Evolutionary conservation across 2,329 filamentous ascomycete species (phyloP).

Genomic region (Monosporascus sp.): DNA sequence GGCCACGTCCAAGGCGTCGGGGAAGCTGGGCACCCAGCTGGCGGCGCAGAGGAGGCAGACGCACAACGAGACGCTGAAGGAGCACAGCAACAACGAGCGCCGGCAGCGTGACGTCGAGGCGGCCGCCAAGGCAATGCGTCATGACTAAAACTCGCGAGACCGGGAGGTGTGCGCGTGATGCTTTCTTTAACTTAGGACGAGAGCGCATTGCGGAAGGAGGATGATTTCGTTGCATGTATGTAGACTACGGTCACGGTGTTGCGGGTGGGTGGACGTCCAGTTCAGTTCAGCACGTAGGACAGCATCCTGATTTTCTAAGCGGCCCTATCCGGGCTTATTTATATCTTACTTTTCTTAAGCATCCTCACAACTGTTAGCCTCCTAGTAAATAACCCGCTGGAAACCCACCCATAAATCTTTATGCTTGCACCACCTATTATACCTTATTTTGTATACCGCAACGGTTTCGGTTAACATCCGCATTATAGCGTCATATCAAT

Average conservation of each 20-base stretch:
- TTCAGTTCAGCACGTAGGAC: not conserved
- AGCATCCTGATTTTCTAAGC: not conserved
- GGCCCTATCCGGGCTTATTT: too few species aligned
- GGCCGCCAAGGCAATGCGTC: slow-evolving; percentile 49
- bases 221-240: not conserved
- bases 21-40: slow-evolving; percentile 67
- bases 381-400: too few species aligned
- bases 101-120: slow-evolving; percentile 63
- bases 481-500: too few species aligned
- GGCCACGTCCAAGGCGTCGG: slow-evolving; percentile 46
- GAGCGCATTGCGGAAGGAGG: too few species aligned
- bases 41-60: slow-evolving; percentile 73
- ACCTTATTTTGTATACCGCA: too few species aligned
- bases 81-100: slow-evolving; percentile 62
- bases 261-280: not conserved
- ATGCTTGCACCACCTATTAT: too few species aligned
- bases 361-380: too few species aligned
- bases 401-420: too few species aligned
- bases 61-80: slow-evolving; percentile 59
- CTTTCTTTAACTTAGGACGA: too few species aligned
- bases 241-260: too few species aligned
- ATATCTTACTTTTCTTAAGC: too few species aligned
- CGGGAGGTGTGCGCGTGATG: not conserved
- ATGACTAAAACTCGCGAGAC: slow-evolving; percentile 40
- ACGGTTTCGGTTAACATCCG: too few species aligned